Base-by-base conservation (phyloP, 2,329 filamentous ascomycete genomes). In the Colletotrichum sp. region DNA sequence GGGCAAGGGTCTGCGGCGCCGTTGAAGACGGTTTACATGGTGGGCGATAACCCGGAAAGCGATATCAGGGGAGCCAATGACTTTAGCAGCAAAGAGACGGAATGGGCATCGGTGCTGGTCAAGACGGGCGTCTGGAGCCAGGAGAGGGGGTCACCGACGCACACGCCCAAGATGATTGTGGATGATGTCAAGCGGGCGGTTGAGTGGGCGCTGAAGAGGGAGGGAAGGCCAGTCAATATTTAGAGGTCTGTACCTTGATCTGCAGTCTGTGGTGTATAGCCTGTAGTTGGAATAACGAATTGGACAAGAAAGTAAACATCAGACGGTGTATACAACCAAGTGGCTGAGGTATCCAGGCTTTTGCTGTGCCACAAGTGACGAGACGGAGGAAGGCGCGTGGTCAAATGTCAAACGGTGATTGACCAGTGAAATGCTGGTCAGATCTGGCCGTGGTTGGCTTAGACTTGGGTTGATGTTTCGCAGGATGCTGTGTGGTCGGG, bases 51-150 rank as follows among this genome's bases (percentile, higher is more conserved):
- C 81, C 94, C 95, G 7, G 95, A 95, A 82, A 97, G 94, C 79
- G 97, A 99, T 83, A 98, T 99, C 79, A 88, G 92, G 7, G 97
- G 97, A 8, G 96, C 95, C 24, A 98, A 98, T 82, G 89, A 90
- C 62, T 98, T 94, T 81, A 81, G 87, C 60, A 95, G 93, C 77
- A 86, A 89, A 6, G 93, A 93, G 10, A 94, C 92, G n/a, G 88
- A 92, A 75, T 98, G 96, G 96, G 87, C 89, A 55, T 94, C 94
- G 59, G 90, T 98, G 21, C 86, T 98, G 75, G 94, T 98, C 32
- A 89, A 92, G 79, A 98, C 95, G 10, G 96, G 96, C 0, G 95
- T 98, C 1, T 98, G 94, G 85, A 86, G 84, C 24, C 79, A 81
- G 28, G 83, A 83, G 59, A 83, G 87, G 55, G 85, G 81, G 18